These are phyloP conservation scores for Yamadazyma laniorum DNA, from an alignment of 805 yeast species.

Conservation along the genomic window DNA sequence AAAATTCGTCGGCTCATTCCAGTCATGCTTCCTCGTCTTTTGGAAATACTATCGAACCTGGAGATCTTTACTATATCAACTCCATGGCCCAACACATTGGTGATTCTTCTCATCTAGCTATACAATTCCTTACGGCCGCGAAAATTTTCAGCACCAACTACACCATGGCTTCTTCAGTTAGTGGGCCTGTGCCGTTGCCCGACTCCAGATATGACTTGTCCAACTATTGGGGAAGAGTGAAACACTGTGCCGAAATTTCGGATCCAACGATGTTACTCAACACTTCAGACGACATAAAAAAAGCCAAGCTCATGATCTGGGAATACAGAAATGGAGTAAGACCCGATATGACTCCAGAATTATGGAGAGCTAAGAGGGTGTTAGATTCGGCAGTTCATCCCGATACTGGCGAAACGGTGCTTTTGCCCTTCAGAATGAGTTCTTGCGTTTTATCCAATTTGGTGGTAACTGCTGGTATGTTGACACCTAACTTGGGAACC, in stretches of 20 bases:
- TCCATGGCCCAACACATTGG: slow-evolving; percentile 48
- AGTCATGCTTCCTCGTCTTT: slow-evolving; percentile 17
- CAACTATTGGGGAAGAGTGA: slow-evolving; percentile 91
- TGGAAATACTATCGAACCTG: slow-evolving; percentile 46
- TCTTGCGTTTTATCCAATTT: slow-evolving; percentile 89
- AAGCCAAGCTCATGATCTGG: slow-evolving; percentile 64
- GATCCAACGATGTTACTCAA: slow-evolving; percentile 89
- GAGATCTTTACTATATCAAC: slow-evolving; percentile 50
- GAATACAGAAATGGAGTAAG: slow-evolving; percentile 70
- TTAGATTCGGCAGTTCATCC: slow-evolving; percentile 95
- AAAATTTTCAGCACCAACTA: not conserved
- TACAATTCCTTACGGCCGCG: not conserved
- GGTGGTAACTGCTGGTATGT: slow-evolving; percentile 96
- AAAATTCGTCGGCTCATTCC: slow-evolving; percentile 49
- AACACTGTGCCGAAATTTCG: slow-evolving; percentile 88
- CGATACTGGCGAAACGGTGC: slow-evolving; percentile 90
- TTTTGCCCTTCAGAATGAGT: slow-evolving; percentile 95
- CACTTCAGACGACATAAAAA: slow-evolving; percentile 57
- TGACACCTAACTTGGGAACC: slow-evolving; percentile 88
- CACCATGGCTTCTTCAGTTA: slow-evolving; percentile 81
- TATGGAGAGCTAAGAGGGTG: slow-evolving; percentile 86
- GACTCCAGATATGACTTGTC: slow-evolving; percentile 73
- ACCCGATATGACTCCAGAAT: slow-evolving; percentile 66
- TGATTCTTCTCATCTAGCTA: slow-evolving; percentile 5
- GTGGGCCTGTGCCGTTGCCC: slow-evolving; percentile 80